Evolutionary conservation across 495 filamentous ascomycete species (phyloP).

Genomic region (Saxispiralis lemnorum): DNA sequence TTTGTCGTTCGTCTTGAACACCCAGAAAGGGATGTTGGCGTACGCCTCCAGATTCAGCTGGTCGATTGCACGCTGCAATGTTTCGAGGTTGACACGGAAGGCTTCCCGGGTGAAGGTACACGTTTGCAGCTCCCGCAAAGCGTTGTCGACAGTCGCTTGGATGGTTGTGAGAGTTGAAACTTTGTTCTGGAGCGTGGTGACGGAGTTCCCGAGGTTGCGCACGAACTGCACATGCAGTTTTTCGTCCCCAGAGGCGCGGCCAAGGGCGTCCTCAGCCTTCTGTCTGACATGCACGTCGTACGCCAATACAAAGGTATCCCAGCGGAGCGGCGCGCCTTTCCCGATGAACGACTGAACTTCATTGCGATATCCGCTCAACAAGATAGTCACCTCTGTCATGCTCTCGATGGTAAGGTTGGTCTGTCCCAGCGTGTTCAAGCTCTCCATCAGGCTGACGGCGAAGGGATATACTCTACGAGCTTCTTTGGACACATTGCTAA

Average conservation of each 20-base stretch:
- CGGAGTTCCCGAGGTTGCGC: constrained; percentile 69
- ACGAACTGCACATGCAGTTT: constrained; percentile 94
- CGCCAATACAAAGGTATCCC: constrained; percentile 94
- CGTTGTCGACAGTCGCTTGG: constrained; percentile 66
- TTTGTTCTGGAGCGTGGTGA: constrained; percentile 74
- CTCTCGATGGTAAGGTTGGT: constrained; percentile 62
- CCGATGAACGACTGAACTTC: constrained; percentile 62
- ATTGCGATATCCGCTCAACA: constrained; percentile 79
- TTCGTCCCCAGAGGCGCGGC: constrained; percentile 39
- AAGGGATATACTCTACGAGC: constrained; percentile 94
- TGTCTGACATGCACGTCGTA: constrained; percentile 82
- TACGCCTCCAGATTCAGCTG: constrained; percentile 91
- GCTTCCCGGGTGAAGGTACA: constrained; percentile 61
- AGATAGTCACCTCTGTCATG: constrained; percentile 68
- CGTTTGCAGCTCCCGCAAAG: constrained; percentile 61
- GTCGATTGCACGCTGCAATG: constrained; percentile 76
- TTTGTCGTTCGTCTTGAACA: constrained; percentile 61
- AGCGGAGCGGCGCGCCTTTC: constrained; percentile 76
- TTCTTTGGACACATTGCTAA: constrained; percentile 91
- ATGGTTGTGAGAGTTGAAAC: constrained; percentile 59
- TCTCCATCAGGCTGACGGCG: constrained; percentile 96
- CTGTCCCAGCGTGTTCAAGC: constrained; percentile 73
- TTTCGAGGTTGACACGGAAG: constrained; percentile 65
- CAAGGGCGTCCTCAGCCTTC: constrained; percentile 22
- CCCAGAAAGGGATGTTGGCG: constrained; percentile 78